These are phyloP conservation scores for Aspergillus mulundensis DNA, from an alignment of 495 filamentous ascomycete genomes.

Conservation along the genomic window DNA sequence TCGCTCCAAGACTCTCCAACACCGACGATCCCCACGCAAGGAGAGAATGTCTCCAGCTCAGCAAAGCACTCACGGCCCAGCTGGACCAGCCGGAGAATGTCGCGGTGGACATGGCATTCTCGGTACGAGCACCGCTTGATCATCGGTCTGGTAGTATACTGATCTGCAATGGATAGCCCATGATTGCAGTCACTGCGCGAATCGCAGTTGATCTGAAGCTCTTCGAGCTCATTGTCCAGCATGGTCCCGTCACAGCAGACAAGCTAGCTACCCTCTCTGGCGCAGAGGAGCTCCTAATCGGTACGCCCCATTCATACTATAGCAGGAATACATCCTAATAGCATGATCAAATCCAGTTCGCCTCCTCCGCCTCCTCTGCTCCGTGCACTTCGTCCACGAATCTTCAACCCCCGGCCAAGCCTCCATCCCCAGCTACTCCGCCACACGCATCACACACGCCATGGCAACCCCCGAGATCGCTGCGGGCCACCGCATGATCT, in stretches of 20 bases:
- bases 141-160: not conserved
- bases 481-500: constrained; percentile 7
- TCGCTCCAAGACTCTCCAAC: no score
- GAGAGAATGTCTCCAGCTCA: constrained; percentile 2
- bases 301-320: not conserved
- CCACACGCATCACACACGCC: constrained; percentile 7
- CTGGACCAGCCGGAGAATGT: constrained; percentile 7
- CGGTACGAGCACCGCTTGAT: not conserved
- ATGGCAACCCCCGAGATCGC: constrained; percentile 8
- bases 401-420: not conserved
- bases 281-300: constrained; percentile 8
- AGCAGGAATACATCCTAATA: not conserved
- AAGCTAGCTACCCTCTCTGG: not conserved
- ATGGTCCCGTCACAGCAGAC: constrained; percentile 1
- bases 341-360: not conserved
- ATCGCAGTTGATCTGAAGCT: constrained; percentile 7
- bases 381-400: constrained; percentile 7
- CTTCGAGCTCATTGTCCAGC: not conserved
- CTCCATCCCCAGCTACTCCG: no score
- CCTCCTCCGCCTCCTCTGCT: constrained; percentile 1
- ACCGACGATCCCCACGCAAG: no score
- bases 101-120: constrained; percentile 6
- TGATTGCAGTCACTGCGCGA: constrained; percentile 6
- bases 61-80: constrained; percentile 10
- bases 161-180: constrained; percentile 1